A percentile compares a stretch with the other conserved stretches of the same genome.
These are phyloP conservation scores for Hippophae gyantsensis DNA, from an alignment of 306 rosid species.

Conservation along the genomic window DNA sequence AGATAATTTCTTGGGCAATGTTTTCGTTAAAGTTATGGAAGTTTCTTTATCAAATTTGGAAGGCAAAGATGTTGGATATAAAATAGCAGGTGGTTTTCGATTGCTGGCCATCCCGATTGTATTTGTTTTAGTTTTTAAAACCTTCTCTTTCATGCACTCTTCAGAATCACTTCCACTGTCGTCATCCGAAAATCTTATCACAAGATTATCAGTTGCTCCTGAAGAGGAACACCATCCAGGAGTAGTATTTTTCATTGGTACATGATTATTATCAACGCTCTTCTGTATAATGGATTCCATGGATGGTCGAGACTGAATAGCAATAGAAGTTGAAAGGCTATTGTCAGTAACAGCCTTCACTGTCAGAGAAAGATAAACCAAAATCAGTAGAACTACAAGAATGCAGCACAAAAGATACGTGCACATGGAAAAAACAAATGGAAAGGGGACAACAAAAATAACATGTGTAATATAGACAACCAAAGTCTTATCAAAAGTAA, in stretches of 20 bases:
- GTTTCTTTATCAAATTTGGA: conserved; percentile 33
- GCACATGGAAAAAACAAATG: too few relatives aligned
- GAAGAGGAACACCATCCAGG: conserved; percentile 38
- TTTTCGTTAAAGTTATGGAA: conserved; percentile 35
- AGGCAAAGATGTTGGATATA: conserved; percentile 6
- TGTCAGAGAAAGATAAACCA: conserved; percentile 9
- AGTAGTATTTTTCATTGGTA: conserved; percentile 35
- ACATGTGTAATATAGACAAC: background rate
- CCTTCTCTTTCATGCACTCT: conserved; percentile 27
- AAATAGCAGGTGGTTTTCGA: conserved; percentile 40
- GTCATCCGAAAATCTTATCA: conserved; percentile 88
- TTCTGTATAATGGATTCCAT: conserved; percentile 34
- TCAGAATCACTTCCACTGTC: conserved; percentile 84
- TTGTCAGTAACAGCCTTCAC: conserved; percentile 26
- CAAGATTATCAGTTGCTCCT: conserved; percentile 51
- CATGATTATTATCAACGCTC: conserved; percentile 33
- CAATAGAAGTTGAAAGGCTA: conserved; percentile 36
- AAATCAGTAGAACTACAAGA: conserved; percentile 9
- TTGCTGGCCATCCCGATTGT: conserved; percentile 22
- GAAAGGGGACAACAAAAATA: background rate
- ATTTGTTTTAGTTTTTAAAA: conserved; percentile 29
- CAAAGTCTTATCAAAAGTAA: background rate
- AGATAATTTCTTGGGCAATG: conserved; percentile 40
- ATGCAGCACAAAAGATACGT: too few relatives aligned
- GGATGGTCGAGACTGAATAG: conserved; percentile 24